Percentiles rank a stretch among this genome's conserved stretches.
Conservation (phyloP, 176 grass and related monocot genomes). For the Rhynchospora pubera region DNA sequence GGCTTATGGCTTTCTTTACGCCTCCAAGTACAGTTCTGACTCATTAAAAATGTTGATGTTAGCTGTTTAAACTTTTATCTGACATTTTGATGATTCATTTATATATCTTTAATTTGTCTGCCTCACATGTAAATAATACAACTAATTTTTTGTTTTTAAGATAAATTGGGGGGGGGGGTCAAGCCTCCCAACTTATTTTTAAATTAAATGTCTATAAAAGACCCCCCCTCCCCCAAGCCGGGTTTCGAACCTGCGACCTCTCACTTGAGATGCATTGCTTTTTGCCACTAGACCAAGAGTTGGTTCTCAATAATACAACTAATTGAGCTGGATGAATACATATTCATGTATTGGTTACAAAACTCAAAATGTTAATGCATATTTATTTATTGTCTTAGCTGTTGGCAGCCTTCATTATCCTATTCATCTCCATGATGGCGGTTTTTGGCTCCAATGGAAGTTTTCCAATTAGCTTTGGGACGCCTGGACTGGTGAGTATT, state of each 20-base stretch:
- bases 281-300: too few relatives aligned
- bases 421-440: slow-evolving; percentile 84
- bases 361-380: too few relatives aligned
- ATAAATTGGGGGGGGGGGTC: too few relatives aligned
- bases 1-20: slow-evolving; percentile 87
- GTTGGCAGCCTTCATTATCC: slow-evolving; percentile 76
- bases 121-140: neutral
- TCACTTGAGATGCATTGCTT: too few relatives aligned
- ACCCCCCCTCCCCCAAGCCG: too few relatives aligned
- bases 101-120: neutral
- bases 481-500: slow-evolving; percentile 71
- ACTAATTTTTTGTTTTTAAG: too few relatives aligned
- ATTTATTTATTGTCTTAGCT: too few relatives aligned
- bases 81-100: slow-evolving; percentile 1
- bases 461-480: slow-evolving; percentile 52
- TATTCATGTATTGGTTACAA: too few relatives aligned
- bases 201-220: too few relatives aligned
- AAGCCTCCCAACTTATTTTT: too few relatives aligned
- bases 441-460: slow-evolving; percentile 39
- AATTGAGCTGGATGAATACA: neutral
- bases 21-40: slow-evolving; percentile 50
- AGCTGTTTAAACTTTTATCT: neutral
- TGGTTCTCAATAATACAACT: too few relatives aligned
- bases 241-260: too few relatives aligned
- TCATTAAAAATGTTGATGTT: slow-evolving; percentile 18